phyloP scores from a whole-genome alignment of 495 filamentous ascomycete species.

The Neurospora sp. region DNA sequence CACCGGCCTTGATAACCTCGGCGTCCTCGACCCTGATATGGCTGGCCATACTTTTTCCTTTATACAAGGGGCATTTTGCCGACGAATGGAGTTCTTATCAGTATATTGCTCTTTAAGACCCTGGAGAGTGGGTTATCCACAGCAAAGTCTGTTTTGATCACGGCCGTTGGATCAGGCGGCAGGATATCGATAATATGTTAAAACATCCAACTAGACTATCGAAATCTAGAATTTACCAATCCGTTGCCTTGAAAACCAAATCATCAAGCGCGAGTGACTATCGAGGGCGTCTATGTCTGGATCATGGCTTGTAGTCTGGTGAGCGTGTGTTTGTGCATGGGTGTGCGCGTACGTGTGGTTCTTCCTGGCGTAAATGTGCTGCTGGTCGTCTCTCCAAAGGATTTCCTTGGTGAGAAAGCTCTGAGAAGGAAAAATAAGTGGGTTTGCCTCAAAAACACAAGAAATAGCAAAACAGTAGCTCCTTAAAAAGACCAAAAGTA shows the following conservation, averaged over 20 bases:
- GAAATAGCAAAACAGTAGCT: not conserved
- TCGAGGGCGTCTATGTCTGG: not conserved
- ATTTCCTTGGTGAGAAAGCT: not conserved
- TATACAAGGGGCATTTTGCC: not conserved
- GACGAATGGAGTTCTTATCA: not conserved
- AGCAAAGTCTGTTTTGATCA: not conserved
- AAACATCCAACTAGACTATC: not conserved
- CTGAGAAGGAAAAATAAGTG: not conserved
- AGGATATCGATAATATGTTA: not conserved
- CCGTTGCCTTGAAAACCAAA: not conserved
- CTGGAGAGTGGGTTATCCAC: not conserved
- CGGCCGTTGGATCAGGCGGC: not conserved
- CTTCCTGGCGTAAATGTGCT: not conserved
- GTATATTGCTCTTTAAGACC: not conserved
- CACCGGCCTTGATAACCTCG: conserved; percentile 65
- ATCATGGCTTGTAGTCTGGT: not conserved
- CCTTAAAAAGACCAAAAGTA: not conserved
- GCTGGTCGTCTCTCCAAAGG: not conserved
- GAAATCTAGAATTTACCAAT: not conserved
- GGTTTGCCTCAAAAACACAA: not conserved
- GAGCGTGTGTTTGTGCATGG: not conserved
- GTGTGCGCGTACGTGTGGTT: not conserved
- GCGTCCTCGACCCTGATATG: conserved; percentile 23
- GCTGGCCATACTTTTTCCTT: not conserved
- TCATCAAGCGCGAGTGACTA: not conserved